These are phyloP conservation scores for Pisolithus microcarpus DNA, from an alignment of 768 basidiomycete genomes.

Conservation along the genomic window DNA sequence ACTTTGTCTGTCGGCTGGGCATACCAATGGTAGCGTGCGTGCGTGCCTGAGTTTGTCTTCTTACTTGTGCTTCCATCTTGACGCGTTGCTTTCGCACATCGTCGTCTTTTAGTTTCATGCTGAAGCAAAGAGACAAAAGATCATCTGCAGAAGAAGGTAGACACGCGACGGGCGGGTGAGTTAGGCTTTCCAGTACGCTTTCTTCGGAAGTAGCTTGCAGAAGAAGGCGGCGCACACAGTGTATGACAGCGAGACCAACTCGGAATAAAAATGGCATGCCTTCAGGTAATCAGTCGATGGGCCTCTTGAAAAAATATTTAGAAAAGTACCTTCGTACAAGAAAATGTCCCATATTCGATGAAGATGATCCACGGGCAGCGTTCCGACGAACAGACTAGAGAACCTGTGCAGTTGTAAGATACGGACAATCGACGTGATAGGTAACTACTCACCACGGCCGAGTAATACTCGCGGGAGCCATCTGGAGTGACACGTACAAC, in stretches of 20 bases:
- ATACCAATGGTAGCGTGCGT: conserved; percentile 18
- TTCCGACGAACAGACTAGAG: conserved; percentile 60
- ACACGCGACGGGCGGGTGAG: conserved; percentile 41
- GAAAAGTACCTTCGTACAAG: conserved; percentile 60
- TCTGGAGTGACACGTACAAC: conserved; percentile 56
- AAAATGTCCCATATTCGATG: conserved; percentile 81
- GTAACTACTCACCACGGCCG: conserved; percentile 47
- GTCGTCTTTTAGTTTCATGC: conserved; percentile 71
- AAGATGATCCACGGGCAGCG: conserved; percentile 56
- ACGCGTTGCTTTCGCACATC: conserved; percentile 67
- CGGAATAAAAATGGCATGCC: conserved; percentile 70
- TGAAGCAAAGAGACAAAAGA: conserved; percentile 53
- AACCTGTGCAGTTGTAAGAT: conserved; percentile 43
- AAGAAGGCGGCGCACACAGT: conserved; percentile 52
- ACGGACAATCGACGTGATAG: background rate
- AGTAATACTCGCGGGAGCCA: conserved; percentile 52
- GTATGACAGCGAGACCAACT: conserved; percentile 59
- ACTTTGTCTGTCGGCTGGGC: conserved; percentile 18
- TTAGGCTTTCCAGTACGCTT: conserved; percentile 41
- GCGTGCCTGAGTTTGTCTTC: conserved; percentile 45
- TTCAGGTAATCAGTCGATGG: conserved; percentile 19
- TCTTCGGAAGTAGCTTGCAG: conserved; percentile 45
- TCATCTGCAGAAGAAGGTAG: conserved; percentile 57
- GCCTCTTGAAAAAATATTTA: background rate
- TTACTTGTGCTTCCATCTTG: conserved; percentile 70